phyloP scores from a whole-genome alignment of 2,329 filamentous ascomycete species.

The Aspergillus intermedius region DNA sequence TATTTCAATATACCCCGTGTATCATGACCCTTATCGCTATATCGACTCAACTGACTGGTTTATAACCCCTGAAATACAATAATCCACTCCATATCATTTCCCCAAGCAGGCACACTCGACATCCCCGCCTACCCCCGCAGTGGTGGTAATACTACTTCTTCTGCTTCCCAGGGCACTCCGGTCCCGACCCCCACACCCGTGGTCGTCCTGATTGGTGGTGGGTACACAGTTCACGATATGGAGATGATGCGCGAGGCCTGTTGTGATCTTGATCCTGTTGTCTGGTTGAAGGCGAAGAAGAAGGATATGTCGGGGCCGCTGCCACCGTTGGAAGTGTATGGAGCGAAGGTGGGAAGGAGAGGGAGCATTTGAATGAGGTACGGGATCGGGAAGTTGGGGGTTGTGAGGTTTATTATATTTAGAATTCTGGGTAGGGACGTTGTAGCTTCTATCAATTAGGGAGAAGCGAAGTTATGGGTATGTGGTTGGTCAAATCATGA shows the following conservation, averaged over 20 bases:
- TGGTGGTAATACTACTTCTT: no score
- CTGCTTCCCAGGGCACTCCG: no score
- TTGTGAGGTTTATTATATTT: neutral
- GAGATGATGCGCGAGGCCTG: neutral
- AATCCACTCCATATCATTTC: no score
- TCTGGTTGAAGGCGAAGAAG: neutral
- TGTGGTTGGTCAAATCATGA: neutral
- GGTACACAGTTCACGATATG: neutral
- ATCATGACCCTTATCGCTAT: no score
- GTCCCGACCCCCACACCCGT: no score
- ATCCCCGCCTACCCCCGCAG: no score
- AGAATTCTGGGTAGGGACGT: neutral
- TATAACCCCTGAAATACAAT: no score
- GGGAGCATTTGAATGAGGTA: neutral
- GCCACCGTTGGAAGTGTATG: neutral
- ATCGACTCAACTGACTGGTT: no score
- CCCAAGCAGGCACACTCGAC: no score
- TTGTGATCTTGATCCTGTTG: neutral
- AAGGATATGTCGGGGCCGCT: neutral
- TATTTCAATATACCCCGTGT: no score
- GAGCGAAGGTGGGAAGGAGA: neutral
- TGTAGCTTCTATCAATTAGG: neutral
- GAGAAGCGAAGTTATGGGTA: neutral
- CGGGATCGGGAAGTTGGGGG: neutral
- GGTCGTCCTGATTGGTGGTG: no score